phyloP scores from a whole-genome alignment of 2,329 filamentous ascomycete genomes.

The Paecilomyces dactylethromorphus region DNA sequence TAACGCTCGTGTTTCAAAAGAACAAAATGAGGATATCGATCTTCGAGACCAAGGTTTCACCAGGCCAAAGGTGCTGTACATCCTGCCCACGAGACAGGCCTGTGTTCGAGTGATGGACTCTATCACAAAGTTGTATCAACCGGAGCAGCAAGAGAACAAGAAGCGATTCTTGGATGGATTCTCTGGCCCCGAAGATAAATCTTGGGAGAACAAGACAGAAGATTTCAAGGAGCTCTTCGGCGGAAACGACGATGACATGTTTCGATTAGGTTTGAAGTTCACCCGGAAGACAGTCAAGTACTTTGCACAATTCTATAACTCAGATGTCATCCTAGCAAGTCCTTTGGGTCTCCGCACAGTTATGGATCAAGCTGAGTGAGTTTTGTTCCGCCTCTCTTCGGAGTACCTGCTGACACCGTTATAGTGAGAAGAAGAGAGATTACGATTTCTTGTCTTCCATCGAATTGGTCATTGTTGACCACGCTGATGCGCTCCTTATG shows the following conservation, averaged over 20 bases:
- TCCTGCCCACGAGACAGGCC: constrained; percentile 81
- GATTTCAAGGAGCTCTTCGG: constrained; percentile 87
- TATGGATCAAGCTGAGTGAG: constrained; percentile 69
- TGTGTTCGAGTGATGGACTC: constrained; percentile 72
- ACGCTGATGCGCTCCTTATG: constrained; percentile 89
- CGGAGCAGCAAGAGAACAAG: constrained; percentile 91
- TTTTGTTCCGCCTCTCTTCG: constrained; percentile 10
- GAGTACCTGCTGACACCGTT: constrained; percentile 24
- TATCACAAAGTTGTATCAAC: constrained; percentile 68
- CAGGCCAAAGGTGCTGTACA: constrained; percentile 82
- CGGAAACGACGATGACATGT: constrained; percentile 96
- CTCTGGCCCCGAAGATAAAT: constrained; percentile 60
- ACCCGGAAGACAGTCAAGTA: constrained; percentile 93
- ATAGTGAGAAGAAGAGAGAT: constrained; percentile 60
- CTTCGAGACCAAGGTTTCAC: constrained; percentile 93
- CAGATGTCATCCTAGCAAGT: constrained; percentile 88
- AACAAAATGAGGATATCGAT: constrained; percentile 62
- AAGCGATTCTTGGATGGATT: constrained; percentile 87
- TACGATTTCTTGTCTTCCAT: constrained; percentile 91
- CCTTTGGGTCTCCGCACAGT: constrained; percentile 85
- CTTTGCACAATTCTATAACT: constrained; percentile 92
- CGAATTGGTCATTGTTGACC: constrained; percentile 83
- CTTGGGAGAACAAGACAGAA: constrained; percentile 67
- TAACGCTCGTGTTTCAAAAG: constrained; percentile 68
- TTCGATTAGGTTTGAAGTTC: constrained; percentile 91